Conservation (phyloP, 2,329 filamentous ascomycete species). For the Aphanocladium album region DNA sequence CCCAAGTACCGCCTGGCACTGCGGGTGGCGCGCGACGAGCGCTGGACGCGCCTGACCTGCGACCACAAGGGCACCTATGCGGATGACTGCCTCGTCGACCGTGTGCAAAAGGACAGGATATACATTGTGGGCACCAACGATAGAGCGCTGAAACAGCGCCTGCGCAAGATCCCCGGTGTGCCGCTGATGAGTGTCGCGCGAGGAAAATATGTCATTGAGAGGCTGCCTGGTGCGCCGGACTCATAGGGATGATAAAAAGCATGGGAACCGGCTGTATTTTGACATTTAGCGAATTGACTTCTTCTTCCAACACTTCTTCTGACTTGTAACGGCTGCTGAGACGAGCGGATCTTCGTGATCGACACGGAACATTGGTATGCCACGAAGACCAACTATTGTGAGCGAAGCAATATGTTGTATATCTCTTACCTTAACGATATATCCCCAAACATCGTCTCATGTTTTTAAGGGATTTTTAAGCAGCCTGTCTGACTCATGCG, state of each 20-base stretch:
- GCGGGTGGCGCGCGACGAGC: conserved; percentile 80
- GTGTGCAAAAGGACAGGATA: conserved; percentile 68
- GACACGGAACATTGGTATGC: background rate
- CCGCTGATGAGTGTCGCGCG: conserved; percentile 76
- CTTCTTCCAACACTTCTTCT: background rate
- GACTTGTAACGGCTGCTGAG: background rate
- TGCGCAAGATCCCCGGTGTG: conserved; percentile 66
- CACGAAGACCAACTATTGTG: background rate
- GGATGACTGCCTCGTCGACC: conserved; percentile 78
- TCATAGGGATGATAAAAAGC: conserved; percentile 19
- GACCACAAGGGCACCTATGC: conserved; percentile 81
- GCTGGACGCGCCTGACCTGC: conserved; percentile 81
- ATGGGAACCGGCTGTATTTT: background rate
- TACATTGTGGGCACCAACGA: conserved; percentile 77
- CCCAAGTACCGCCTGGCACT: conserved; percentile 83
- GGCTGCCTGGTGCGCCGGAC: conserved; percentile 78
- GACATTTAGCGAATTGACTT: conserved; percentile 9
- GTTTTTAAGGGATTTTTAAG: background rate
- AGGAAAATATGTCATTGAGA: conserved; percentile 92
- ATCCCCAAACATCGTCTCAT: background rate
- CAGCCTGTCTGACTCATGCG: background rate
- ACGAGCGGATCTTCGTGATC: background rate
- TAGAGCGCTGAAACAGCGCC: conserved; percentile 73
- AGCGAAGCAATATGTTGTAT: background rate
- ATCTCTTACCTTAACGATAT: background rate